These are phyloP conservation scores for Leccinum griseonigrum DNA, from an alignment of 1,284 basidiomycete species.

Conservation along the genomic window DNA sequence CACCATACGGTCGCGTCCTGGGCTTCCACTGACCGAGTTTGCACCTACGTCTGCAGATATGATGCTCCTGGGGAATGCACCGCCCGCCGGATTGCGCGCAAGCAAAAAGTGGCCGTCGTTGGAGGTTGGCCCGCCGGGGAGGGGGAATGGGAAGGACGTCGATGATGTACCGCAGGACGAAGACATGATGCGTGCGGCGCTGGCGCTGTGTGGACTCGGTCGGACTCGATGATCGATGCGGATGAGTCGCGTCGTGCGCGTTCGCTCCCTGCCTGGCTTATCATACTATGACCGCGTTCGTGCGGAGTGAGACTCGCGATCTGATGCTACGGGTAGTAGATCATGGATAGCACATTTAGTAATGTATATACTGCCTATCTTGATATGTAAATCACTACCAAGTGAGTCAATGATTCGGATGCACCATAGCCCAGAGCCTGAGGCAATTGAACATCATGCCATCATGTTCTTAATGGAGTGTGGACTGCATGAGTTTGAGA, in stretches of 20 bases:
- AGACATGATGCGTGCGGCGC: slow-evolving; percentile 63
- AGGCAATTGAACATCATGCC: no score
- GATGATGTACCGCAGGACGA: slow-evolving; percentile 44
- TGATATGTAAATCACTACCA: not conserved
- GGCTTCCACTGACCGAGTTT: slow-evolving; percentile 3
- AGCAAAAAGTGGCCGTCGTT: slow-evolving; percentile 10
- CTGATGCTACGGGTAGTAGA: not conserved
- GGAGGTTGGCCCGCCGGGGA: slow-evolving; percentile 1
- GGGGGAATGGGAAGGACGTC: not conserved
- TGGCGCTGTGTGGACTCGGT: slow-evolving; percentile 60
- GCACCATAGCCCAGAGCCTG: no score
- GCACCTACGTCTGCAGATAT: not conserved
- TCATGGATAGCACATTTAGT: not conserved
- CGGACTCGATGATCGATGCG: slow-evolving; percentile 17
- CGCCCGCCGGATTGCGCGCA: not conserved
- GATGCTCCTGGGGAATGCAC: not conserved
- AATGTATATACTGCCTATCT: not conserved
- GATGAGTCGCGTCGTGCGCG: slow-evolving; percentile 8
- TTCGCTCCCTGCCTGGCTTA: not conserved
- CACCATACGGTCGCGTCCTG: slow-evolving; percentile 1
- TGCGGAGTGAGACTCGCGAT: not conserved
- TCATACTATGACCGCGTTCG: not conserved
- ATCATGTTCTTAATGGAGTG: no score
- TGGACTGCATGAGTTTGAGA: no score
- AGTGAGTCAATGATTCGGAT: no score